A percentile compares a stretch with the other conserved stretches of the same genome.
Conservation (phyloP, 352 stramenopile genomes). For the Globisporangium canariense region DNA sequence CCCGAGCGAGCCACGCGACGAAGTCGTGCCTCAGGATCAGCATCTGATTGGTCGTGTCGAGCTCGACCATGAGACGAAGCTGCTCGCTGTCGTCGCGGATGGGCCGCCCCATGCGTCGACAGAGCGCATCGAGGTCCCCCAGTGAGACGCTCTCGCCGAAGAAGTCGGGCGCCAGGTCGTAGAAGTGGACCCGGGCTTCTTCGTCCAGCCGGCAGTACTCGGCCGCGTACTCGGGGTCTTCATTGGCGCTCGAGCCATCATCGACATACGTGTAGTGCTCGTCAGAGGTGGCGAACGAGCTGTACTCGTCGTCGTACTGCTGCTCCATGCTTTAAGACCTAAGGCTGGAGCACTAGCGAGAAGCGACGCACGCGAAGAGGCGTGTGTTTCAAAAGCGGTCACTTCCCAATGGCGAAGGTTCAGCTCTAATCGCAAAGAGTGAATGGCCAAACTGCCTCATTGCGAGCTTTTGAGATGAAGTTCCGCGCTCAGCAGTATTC, state of each 20-base stretch:
- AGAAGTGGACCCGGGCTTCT: conserved; percentile 34
- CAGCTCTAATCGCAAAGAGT: too few relatives aligned
- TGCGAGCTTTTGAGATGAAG: too few relatives aligned
- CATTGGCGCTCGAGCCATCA: background rate
- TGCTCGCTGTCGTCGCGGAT: conserved; percentile 45
- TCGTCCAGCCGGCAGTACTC: conserved; percentile 55
- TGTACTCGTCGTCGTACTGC: background rate
- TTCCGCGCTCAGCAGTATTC: too few relatives aligned
- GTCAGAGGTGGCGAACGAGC: background rate
- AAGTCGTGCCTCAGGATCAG: conserved; percentile 48
- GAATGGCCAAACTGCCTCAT: too few relatives aligned
- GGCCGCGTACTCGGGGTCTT: conserved; percentile 19
- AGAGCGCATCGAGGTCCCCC: conserved; percentile 48
- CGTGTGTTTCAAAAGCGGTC: too few relatives aligned
- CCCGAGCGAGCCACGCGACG: conserved; percentile 44
- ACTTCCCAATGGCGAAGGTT: too few relatives aligned
- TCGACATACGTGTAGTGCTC: conserved; percentile 13
- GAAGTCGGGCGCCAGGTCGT: conserved; percentile 30
- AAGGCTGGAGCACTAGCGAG: background rate
- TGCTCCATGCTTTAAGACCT: background rate
- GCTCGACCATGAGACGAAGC: conserved; percentile 38
- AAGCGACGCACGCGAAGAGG: background rate
- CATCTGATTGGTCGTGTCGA: conserved; percentile 66
- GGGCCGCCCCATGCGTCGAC: conserved; percentile 31
- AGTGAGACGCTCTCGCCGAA: conserved; percentile 34